These are phyloP conservation scores for Salinomyces thailandicus DNA, from an alignment of 2,329 filamentous ascomycete species.

Conservation along the genomic window DNA sequence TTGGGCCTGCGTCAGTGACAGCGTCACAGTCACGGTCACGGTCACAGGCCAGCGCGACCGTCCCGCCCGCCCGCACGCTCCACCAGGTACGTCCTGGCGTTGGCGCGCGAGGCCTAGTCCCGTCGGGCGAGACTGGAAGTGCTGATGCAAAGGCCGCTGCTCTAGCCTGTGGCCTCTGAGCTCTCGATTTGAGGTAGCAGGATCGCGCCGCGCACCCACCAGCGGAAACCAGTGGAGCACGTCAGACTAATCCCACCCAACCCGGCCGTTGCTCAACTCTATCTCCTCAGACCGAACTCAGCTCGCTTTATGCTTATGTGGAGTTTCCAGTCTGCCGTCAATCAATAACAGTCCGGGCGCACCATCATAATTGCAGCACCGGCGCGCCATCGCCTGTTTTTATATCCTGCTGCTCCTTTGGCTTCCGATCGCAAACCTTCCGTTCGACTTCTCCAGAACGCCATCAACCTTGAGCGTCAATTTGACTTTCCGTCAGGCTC, in stretches of 20 bases:
- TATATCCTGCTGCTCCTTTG: background rate
- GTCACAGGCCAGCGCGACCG: no score
- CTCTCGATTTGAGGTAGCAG: background rate
- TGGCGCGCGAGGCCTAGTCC: no score
- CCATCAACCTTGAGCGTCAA: slow-evolving; percentile 2
- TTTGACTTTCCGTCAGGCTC: background rate
- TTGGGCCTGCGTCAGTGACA: no score
- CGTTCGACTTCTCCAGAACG: background rate
- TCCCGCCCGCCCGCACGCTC: no score
- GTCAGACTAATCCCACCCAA: slow-evolving; percentile 12
- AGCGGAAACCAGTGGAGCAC: slow-evolving; percentile 3
- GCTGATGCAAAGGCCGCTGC: no score
- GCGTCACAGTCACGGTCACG: no score
- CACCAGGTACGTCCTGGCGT: no score
- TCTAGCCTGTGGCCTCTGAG: no score
- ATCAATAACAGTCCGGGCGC: background rate
- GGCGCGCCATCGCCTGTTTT: background rate
- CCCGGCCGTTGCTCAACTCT: slow-evolving; percentile 20
- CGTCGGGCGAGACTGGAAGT: no score
- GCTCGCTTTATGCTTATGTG: slow-evolving; percentile 23
- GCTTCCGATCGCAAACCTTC: background rate
- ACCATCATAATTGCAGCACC: background rate
- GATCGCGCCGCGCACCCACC: background rate
- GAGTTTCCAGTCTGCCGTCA: slow-evolving; percentile 6
- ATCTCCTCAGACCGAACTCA: slow-evolving; percentile 19